Percentiles rank a stretch among this genome's conserved stretches.
Conservation (phyloP, 345 rosid species). For the Psidium friedrichsthalianum region DNA sequence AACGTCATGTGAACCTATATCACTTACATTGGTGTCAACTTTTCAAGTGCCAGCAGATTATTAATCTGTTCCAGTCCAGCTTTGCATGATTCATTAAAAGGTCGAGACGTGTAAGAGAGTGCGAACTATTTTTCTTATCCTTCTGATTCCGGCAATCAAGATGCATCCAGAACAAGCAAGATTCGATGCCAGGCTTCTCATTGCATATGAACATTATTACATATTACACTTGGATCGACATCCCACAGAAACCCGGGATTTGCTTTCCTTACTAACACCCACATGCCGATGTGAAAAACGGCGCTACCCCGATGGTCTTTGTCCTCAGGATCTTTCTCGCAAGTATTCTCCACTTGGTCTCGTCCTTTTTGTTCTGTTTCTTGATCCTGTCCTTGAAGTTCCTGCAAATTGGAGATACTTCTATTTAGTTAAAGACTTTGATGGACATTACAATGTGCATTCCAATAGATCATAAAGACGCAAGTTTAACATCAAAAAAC, state of each 20-base stretch:
- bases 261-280: background rate
- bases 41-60: background rate
- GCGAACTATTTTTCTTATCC: background rate
- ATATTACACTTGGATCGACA: background rate
- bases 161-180: background rate
- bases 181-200: background rate
- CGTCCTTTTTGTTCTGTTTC: conserved; percentile 72
- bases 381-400: conserved; percentile 57
- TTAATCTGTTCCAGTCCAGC: background rate
- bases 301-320: conserved; percentile 43
- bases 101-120: background rate
- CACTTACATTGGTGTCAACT: background rate
- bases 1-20: background rate
- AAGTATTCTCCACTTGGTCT: conserved; percentile 55
- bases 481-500: background rate
- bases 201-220: background rate
- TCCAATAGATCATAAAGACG: background rate
- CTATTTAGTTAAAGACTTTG: background rate
- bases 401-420: conserved; percentile 58
- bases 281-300: conserved; percentile 25
- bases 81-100: background rate
- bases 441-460: background rate
- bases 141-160: background rate
- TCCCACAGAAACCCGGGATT: background rate
- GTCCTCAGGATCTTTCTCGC: conserved; percentile 52